Base-by-base conservation (phyloP, 2,329 filamentous ascomycete species). In the Coniochaeta sp. region DNA sequence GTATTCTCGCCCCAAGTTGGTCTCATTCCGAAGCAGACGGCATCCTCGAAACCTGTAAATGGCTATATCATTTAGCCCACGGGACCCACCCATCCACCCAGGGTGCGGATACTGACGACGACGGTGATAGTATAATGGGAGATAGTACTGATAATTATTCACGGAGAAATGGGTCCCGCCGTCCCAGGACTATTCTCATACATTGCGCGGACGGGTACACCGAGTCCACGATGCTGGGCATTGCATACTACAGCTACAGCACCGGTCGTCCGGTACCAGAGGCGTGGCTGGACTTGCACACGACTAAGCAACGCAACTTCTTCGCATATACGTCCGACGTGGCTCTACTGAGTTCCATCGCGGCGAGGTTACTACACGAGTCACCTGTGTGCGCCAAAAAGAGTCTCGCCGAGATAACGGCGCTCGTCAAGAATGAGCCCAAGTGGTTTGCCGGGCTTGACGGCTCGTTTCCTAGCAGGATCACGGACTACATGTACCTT, bases 151-250 rank as follows among this genome's bases (percentile, higher is more conserved):
- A 87, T 16, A 83, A 87, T 64, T 79, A 58, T 4, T 12, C 52
- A 24, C 60, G 24, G 1, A 30, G 34, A 16, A 44, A 55, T 16
- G 17, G 44, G 58, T 67, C 58, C 38, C 59, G 26, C 30, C 74
- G 75, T 36, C 79, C 85, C 59, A 79, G 86, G 63, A 92, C 87
- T 69, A 85, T 98, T 36, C 82, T 98, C 34, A 90, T 99, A 44
- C 93, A 98, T 73, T 98, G 95, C 72, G 88, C 89, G 2, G 95
- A 99, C 72, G 95, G 95, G 19, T 99, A 99, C 69, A 99, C 95
- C 0, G 95, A 99, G 74, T 93, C 90, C 1, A 92, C 92, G 1
- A 82, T 99, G 73, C 81, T 99, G 19, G 91, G 85, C 1, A 85
- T 99, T 42, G 91, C 93, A 10, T 99, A 99, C 74, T 91, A 89